Conservation (phyloP, 2,329 filamentous ascomycete genomes). For the Penicillium rolfsii region DNA sequence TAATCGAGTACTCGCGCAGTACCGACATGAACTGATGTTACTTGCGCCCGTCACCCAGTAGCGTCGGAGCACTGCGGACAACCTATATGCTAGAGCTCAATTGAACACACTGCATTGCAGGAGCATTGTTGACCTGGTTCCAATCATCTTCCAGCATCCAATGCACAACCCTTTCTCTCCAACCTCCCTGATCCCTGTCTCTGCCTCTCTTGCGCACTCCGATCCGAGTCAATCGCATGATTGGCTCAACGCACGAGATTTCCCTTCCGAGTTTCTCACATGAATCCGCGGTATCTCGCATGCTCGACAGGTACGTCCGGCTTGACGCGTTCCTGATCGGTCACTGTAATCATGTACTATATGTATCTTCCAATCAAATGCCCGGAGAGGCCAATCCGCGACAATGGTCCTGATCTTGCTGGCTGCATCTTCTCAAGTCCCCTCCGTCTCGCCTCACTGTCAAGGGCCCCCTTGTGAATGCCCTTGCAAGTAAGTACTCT, state of each 20-base stretch:
- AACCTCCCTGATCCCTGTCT: conserved; percentile 17
- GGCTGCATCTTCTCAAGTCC: not conserved
- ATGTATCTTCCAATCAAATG: not conserved
- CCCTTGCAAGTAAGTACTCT: no score
- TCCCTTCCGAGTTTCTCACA: conserved; percentile 21
- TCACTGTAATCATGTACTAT: not conserved
- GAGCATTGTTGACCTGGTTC: conserved; percentile 12
- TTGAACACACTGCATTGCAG: not conserved
- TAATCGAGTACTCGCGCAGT: not conserved
- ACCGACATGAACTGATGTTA: not conserved
- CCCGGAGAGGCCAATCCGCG: not conserved
- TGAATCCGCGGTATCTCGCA: conserved; percentile 29
- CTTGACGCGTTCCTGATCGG: conserved; percentile 6
- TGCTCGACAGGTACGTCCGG: conserved; percentile 26
- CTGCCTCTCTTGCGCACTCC: conserved; percentile 15
- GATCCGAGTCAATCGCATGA: conserved; percentile 7
- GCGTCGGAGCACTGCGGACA: not conserved
- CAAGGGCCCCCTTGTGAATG: not conserved
- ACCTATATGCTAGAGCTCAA: not conserved
- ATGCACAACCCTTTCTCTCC: conserved; percentile 20
- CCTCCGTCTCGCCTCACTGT: not conserved
- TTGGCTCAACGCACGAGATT: conserved; percentile 15
- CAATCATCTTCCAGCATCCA: conserved; percentile 16
- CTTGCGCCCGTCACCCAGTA: not conserved
- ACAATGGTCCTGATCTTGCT: not conserved